phyloP scores from a whole-genome alignment of 129 eudicot species.

The Mikania micrantha region DNA sequence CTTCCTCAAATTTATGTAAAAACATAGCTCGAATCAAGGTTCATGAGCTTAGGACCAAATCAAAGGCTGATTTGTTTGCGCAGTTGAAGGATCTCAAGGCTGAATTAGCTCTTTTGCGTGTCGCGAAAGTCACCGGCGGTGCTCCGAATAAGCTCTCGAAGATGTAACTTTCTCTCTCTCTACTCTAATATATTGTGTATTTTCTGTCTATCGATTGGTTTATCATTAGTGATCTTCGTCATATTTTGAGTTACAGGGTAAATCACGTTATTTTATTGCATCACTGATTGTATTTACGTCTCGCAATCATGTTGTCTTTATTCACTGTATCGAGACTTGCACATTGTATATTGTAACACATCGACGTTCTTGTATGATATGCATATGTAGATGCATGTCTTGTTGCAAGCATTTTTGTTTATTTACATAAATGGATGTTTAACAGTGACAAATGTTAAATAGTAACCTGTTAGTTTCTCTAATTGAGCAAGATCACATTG shows the following conservation, averaged over 20 bases:
- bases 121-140: slow-evolving; percentile 85
- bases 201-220: not conserved
- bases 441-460: not conserved
- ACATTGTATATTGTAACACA: not conserved
- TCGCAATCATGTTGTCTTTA: not conserved
- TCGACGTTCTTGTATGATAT: not conserved
- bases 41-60: slow-evolving; percentile 52
- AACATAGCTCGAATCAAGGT: slow-evolving; percentile 50
- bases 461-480: not conserved
- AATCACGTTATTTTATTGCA: not conserved
- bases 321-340: not conserved
- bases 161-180: slow-evolving; percentile 26
- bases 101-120: slow-evolving; percentile 60
- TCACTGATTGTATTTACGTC: too few relatives aligned
- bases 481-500: not conserved
- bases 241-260: not conserved
- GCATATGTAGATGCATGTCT: not conserved
- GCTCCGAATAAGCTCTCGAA: slow-evolving; percentile 78
- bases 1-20: not conserved
- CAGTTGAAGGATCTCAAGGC: slow-evolving; percentile 73
- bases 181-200: too few relatives aligned
- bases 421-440: not conserved
- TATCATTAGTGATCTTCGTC: not conserved
- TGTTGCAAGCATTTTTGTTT: not conserved
- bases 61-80: slow-evolving; percentile 41